Percentiles rank a stretch among this genome's conserved stretches.
Conservation (phyloP, 2,329 filamentous ascomycete genomes). For the Trichothecium sympodiale region DNA sequence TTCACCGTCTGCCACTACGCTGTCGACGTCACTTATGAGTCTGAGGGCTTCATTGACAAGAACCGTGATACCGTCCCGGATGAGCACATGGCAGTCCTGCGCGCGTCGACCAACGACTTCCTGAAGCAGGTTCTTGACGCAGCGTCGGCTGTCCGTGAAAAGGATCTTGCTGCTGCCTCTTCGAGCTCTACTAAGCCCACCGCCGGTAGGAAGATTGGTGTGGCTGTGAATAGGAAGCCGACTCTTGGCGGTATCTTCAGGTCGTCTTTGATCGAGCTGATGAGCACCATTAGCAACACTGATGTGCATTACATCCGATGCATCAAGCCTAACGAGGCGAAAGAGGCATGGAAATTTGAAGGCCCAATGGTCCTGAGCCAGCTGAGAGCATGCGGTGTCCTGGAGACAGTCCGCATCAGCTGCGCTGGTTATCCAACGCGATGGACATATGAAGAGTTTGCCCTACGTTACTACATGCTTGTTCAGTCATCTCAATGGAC, state of each 20-base stretch:
- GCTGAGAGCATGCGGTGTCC: slow-evolving; percentile 92
- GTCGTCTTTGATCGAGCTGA: slow-evolving; percentile 92
- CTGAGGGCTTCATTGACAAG: slow-evolving; percentile 98
- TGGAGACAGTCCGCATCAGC: slow-evolving; percentile 96
- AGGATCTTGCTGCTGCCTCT: slow-evolving; percentile 58
- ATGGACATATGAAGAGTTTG: slow-evolving; percentile 99
- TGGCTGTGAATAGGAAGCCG: slow-evolving; percentile 89
- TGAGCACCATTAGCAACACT: slow-evolving; percentile 94
- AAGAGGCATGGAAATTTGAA: slow-evolving; percentile 95
- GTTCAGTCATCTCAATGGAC: slow-evolving; percentile 86
- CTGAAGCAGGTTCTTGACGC: slow-evolving; percentile 75
- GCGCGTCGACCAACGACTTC: slow-evolving; percentile 75
- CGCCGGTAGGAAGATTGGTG: slow-evolving; percentile 75
- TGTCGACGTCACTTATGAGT: slow-evolving; percentile 96
- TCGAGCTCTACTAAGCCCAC: slow-evolving; percentile 69
- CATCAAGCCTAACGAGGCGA: slow-evolving; percentile 97
- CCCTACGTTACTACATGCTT: slow-evolving; percentile 95
- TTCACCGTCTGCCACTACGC: slow-evolving; percentile 99
- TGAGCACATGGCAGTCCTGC: slow-evolving; percentile 91
- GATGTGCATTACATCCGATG: slow-evolving; percentile 99
- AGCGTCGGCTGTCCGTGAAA: slow-evolving; percentile 78
- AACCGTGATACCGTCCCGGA: slow-evolving; percentile 98
- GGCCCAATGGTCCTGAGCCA: slow-evolving; percentile 98
- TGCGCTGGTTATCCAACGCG: slow-evolving; percentile 93
- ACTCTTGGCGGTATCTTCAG: slow-evolving; percentile 98